Base-by-base conservation (phyloP, 2,329 filamentous ascomycete species). In the Sarocladium kiliense region DNA sequence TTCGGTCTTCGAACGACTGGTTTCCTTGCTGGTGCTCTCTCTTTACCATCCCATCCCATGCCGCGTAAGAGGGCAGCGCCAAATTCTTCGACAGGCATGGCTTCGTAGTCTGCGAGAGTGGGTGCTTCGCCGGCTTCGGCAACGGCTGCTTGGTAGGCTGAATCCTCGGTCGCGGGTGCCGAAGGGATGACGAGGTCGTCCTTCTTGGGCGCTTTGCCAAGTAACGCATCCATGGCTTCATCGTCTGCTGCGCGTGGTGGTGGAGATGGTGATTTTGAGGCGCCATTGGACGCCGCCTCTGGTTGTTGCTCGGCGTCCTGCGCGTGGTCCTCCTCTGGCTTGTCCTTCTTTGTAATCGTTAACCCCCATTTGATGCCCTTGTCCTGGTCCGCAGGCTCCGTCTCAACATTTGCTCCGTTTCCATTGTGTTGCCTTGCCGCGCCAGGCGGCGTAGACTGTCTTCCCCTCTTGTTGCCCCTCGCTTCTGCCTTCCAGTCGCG, bases 31-130 rank as follows among this genome's bases (percentile, higher is more conserved):
- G 68, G 5, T 73, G 68, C 79, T 47, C 76, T 72, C 58, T 78
- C 75, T 55, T 84, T 81, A 69, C 73, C 87, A 76, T 97, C 91
- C 92, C 93, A 97, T 9, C 94, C 94, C 89, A 97, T 97, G 10
- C 92, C 91, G 30, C 92, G 85, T 34, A 99, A 78, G 60, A 97
- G 78, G 0, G 92, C 91, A 18, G 91, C 88, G 7, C 94, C 94
- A 61, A 97, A 99, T 63, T 97, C 91, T 62, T 97, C 93, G 16
- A 97, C 91, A 0, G 94, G 93, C 58, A 96, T 87, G 12, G 87
- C 85, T 57, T 88, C 87, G 72, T 97, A 97, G 64, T 94, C 90
- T 32, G 89, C 88, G 18, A 96, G 74, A 0, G 85, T 89, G 3
- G 91, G 86, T 27, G 83, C 78, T 21, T 91, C 88, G 1, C 91